Evolutionary conservation across 2,329 filamentous ascomycete genomes (phyloP).

Genomic region (Clarireedia monteithiana): DNA sequence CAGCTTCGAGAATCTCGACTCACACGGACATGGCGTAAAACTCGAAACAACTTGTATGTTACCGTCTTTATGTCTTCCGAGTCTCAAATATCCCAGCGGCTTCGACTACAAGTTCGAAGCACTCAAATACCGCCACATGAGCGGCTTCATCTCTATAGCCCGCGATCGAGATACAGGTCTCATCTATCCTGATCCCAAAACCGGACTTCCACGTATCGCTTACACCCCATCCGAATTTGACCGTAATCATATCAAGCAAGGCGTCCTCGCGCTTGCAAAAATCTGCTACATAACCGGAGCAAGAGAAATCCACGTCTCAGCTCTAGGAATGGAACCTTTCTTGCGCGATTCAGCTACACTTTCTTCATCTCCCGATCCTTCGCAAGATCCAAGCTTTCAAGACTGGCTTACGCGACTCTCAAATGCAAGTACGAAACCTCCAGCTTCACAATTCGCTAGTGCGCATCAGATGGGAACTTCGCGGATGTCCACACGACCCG

Average conservation of each 20-base stretch:
- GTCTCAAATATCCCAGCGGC: conserved; percentile 59
- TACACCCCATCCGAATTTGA: conserved; percentile 70
- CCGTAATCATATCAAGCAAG: conserved; percentile 62
- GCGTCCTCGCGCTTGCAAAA: conserved; percentile 63
- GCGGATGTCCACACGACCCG: conserved; percentile 51
- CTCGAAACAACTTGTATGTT: conserved; percentile 70
- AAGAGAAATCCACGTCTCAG: conserved; percentile 63
- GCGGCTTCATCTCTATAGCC: conserved; percentile 63
- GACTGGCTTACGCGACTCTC: conserved; percentile 44
- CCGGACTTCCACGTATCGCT: conserved; percentile 56
- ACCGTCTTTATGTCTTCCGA: conserved; percentile 55
- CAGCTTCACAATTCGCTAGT: conserved; percentile 43
- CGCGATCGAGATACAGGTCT: conserved; percentile 70
- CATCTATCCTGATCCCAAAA: conserved; percentile 63
- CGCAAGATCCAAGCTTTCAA: conserved; percentile 50
- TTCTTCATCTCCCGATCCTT: background rate
- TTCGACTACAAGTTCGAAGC: conserved; percentile 65
- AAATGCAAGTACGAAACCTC: background rate
- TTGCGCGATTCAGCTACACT: conserved; percentile 11
- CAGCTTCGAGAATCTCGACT: conserved; percentile 75
- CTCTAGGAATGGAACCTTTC: conserved; percentile 59
- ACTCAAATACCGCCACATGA: conserved; percentile 61
- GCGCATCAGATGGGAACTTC: conserved; percentile 79
- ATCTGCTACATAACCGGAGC: conserved; percentile 74
- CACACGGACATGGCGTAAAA: conserved; percentile 72